Conservation (phyloP, 1,284 basidiomycete species). For the Cutaneotrichosporon sp. region DNA sequence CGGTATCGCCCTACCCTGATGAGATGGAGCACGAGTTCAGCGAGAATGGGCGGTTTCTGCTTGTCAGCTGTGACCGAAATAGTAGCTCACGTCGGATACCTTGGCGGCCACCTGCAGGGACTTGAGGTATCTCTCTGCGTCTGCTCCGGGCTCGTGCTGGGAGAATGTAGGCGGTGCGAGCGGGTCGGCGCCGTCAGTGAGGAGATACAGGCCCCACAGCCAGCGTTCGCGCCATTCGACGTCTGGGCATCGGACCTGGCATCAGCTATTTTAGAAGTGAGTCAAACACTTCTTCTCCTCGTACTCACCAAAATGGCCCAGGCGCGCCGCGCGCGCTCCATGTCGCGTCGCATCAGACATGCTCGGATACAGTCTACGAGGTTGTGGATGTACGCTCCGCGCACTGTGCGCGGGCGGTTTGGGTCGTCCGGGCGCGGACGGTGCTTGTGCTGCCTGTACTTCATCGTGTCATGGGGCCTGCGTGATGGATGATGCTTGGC, state of each 20-base stretch:
- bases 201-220: constrained; percentile 57
- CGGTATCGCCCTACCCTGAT: constrained; percentile 57
- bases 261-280: constrained; percentile 1
- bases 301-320: constrained; percentile 67
- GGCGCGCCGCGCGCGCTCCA: constrained; percentile 61
- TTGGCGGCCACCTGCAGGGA: constrained; percentile 25
- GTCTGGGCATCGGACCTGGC: constrained; percentile 65
- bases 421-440: constrained; percentile 8
- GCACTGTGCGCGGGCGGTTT: constrained; percentile 14
- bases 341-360: constrained; percentile 64
- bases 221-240: constrained; percentile 70
- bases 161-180: not conserved
- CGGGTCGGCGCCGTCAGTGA: constrained; percentile 15
- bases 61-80: not conserved
- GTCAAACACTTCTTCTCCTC: too few species aligned
- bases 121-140: constrained; percentile 30
- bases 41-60: constrained; percentile 67
- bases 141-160: constrained; percentile 4
- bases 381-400: constrained; percentile 43
- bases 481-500: too few species aligned
- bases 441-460: constrained; percentile 4
- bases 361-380: constrained; percentile 55
- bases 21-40: constrained; percentile 65
- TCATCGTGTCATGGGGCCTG: not conserved
- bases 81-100: constrained; percentile 28